Percentiles rank a stretch among this genome's conserved stretches.
These are phyloP conservation scores for Coprinopsis cinerea DNA, from an alignment of 768 basidiomycete species.

Conservation along the genomic window DNA sequence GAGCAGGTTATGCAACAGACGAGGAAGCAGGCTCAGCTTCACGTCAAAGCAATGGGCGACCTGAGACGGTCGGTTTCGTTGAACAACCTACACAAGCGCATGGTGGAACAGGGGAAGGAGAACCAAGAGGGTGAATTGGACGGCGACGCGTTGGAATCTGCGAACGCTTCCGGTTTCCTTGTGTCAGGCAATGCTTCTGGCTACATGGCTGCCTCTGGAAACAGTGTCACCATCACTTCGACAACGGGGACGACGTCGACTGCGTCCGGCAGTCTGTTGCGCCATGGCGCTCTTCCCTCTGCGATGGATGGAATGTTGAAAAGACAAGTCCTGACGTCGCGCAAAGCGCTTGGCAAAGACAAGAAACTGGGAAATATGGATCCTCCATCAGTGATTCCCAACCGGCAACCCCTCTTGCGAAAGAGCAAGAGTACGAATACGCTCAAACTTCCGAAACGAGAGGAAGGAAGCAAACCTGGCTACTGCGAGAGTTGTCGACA, in stretches of 20 bases:
- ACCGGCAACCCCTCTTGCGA: slow-evolving; percentile 48
- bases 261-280: slow-evolving; percentile 32
- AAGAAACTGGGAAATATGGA: slow-evolving; percentile 50
- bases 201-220: slow-evolving; percentile 91
- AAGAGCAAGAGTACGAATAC: slow-evolving; percentile 83
- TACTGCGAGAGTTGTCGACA: slow-evolving; percentile 95
- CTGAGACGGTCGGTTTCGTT: slow-evolving; percentile 72
- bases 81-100: slow-evolving; percentile 54
- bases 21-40: slow-evolving; percentile 29
- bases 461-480: slow-evolving; percentile 87
- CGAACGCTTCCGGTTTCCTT: slow-evolving; percentile 66
- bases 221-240: slow-evolving; percentile 90
- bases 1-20: slow-evolving; percentile 4
- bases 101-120: slow-evolving; percentile 17
- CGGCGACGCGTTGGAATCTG: slow-evolving; percentile 42
- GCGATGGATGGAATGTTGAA: slow-evolving; percentile 51
- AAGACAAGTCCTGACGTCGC: slow-evolving; percentile 64
- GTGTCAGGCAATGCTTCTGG: slow-evolving; percentile 44
- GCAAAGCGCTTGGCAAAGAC: slow-evolving; percentile 33
- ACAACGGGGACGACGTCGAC: slow-evolving; percentile 82
- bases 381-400: slow-evolving; percentile 57
- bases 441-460: slow-evolving; percentile 65
- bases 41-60: slow-evolving; percentile 29
- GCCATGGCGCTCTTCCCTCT: slow-evolving; percentile 45
- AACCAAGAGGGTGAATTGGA: slow-evolving; percentile 37